Evolutionary conservation across 73 alveolate genomes (phyloP), one percentile per base, ranked within the genome.

Genomic region (Tetrahymena thermophila): DNA sequence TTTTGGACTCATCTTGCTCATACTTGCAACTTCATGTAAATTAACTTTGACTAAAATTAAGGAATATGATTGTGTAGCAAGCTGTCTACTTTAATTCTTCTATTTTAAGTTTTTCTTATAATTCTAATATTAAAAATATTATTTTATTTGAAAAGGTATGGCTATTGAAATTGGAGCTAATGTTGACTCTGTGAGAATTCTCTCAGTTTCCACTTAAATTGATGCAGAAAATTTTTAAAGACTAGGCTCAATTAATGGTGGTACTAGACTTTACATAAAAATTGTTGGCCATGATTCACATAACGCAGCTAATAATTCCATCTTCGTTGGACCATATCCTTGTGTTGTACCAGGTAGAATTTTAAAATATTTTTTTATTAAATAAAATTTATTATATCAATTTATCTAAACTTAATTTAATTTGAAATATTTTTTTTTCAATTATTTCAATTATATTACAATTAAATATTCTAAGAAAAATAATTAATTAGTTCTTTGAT

Each of bases 311-410:
- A 95, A 95, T 43, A 95, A 95, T 85, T 94, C 95, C 14, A 94
- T 95, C 35, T 95, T 55, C 84, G 85, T 95, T 95, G 97, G 97
- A 15, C 93, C 93, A 43, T 95, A 95, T 56, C 97, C 95, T 14
- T 95, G 97, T n/a, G 55, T 44, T 89, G 83, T 95, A 5, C 94
- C 97, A 43, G 97, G 94, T 95, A 95, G 43, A 50, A 0, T 50
- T 50, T 50, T 19, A 2, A 50, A 50, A 3, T 1, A 5, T 50
- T 5, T 2, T 19, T 21, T 0, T 50, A 2, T 50, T 19, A 50
- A 50, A 50, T 50, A 25, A 15, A 19, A 50, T 50, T 50, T 9
- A 50, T 19, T 50, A 11, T 50, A 11, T 50, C 10, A 50, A 40
- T 40, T 37, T 4, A 4, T 4, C 44, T 40, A 40, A 40, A 40